Evolutionary conservation across 495 filamentous ascomycete species (phyloP).

Genomic region (Aspergillus funiculosus): DNA sequence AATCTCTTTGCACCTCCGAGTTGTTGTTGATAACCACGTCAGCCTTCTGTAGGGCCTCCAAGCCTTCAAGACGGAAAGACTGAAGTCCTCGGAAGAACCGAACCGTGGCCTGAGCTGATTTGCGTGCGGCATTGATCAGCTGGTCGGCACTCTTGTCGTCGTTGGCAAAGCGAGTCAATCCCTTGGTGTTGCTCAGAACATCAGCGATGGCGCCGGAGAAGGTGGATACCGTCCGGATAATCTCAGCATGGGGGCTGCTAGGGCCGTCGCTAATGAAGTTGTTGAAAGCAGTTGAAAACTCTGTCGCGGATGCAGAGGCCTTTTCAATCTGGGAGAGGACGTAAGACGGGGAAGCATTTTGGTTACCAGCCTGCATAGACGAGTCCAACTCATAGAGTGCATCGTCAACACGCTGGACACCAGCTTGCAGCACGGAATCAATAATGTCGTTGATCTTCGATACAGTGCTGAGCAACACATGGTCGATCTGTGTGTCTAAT

Average conservation of each 20-base stretch:
- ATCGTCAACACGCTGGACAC: slow-evolving; percentile 92
- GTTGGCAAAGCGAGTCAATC: slow-evolving; percentile 85
- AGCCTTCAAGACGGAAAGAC: slow-evolving; percentile 85
- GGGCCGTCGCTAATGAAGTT: slow-evolving; percentile 96
- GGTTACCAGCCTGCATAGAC: slow-evolving; percentile 95
- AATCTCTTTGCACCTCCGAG: slow-evolving; percentile 83
- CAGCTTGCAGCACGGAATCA: slow-evolving; percentile 90
- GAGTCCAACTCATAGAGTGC: slow-evolving; percentile 96
- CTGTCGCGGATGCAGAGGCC: slow-evolving; percentile 86
- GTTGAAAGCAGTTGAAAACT: slow-evolving; percentile 96
- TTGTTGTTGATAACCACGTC: slow-evolving; percentile 96
- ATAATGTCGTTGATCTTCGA: slow-evolving; percentile 96
- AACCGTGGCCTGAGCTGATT: slow-evolving; percentile 81
- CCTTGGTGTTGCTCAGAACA: slow-evolving; percentile 93
- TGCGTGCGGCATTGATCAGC: slow-evolving; percentile 70
- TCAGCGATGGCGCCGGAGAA: slow-evolving; percentile 89
- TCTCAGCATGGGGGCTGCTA: slow-evolving; percentile 81
- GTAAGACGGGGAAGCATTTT: slow-evolving; percentile 93
- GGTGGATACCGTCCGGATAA: slow-evolving; percentile 86
- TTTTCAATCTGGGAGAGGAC: slow-evolving; percentile 96
- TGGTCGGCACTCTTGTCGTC: slow-evolving; percentile 91
- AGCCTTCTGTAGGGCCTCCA: slow-evolving; percentile 83
- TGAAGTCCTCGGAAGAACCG: slow-evolving; percentile 93
- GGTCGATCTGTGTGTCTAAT: slow-evolving; percentile 86
- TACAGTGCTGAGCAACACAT: slow-evolving; percentile 73